phyloP scores from a whole-genome alignment of 1,139 yeast species.

The Hyphopichia buzzinii region DNA sequence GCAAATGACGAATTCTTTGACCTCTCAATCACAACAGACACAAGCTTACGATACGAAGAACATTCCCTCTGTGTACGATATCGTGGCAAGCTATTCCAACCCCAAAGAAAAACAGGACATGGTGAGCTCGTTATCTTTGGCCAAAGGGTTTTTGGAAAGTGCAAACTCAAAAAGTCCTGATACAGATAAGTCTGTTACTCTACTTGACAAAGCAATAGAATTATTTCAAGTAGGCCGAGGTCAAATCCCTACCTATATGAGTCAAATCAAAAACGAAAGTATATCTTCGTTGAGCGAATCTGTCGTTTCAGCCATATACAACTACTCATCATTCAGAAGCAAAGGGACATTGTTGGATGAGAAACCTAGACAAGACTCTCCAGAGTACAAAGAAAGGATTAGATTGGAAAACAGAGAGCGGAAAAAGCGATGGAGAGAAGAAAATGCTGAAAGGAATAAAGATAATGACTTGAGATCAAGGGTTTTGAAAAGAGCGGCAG shows the following conservation, averaged over 20 bases:
- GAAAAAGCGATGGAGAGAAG: conserved; percentile 88
- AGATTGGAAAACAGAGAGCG: conserved; percentile 77
- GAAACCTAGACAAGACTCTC: conserved; percentile 28
- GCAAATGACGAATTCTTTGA: conserved; percentile 42
- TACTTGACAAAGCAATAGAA: conserved; percentile 27
- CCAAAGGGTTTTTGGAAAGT: conserved; percentile 33
- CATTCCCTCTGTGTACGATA: conserved; percentile 17
- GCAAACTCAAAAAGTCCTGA: conserved; percentile 9
- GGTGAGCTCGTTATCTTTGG: conserved; percentile 35
- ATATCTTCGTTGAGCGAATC: conserved; percentile 30
- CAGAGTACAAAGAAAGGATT: conserved; percentile 54
- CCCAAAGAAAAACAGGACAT: conserved; percentile 24
- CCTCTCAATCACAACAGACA: conserved; percentile 16
- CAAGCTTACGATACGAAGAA: conserved; percentile 9
- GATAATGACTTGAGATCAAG: conserved; percentile 83
- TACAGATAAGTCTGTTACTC: conserved; percentile 17
- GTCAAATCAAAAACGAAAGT: conserved; percentile 14
- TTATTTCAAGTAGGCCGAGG: conserved; percentile 13
- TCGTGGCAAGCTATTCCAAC: conserved; percentile 24
- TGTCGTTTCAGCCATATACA: conserved; percentile 29
- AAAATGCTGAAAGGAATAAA: conserved; percentile 75
- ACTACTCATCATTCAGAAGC: conserved; percentile 20
- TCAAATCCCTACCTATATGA: background rate
- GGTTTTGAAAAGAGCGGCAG: conserved; percentile 68
- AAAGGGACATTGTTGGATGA: conserved; percentile 14